Evolutionary conservation across 495 filamentous ascomycete species (phyloP), one percentile per base, ranked within the genome.

Genomic region (Thozetella sp.): DNA sequence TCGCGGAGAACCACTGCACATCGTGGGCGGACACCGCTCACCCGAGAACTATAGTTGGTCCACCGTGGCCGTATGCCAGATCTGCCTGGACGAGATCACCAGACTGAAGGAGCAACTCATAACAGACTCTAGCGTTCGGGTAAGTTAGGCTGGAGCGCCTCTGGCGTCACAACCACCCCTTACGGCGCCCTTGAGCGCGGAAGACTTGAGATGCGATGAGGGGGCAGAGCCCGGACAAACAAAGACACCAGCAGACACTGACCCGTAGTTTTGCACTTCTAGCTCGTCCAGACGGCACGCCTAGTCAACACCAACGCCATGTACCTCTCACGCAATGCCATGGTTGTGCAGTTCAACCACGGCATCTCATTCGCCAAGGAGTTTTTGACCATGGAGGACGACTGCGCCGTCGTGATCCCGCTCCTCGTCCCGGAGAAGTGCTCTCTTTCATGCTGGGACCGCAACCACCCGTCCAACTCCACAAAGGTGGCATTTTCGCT

Each of bases 321-420:
- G 9, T 48, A 48, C n/a, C 43, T 48, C n/a, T 48, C 43, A 11
- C 43, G 20, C 11, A 48, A 48, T 20, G 43, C 43, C 43, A 48
- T 48, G 43, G 43, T 48, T n/a, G 43, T 48, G 43, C 43, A 48
- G 43, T 48, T 48, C 43, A 48, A 48, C 43, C 43, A 48, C 4
- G 43, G 43, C 43, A n/a, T 48, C 43, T 48, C 43, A 3, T n/a
- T 10, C n/a, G 43, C 43, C 10, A 48, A 48, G 43, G 43, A 48
- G 43, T 48, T 48, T 19, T n/a, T 48, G 3, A 48, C 43, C 43
- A 48, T 48, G 43, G 43, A 48, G 20, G 43, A 48, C 43, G 43
- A 48, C 43, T 48, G 43, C 43, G 43, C 43, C 43, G 43, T 48
- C 43, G 20, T 48, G 43, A 48, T 48, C 43, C 43, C 43, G 43